Base-by-base conservation (phyloP, 2,329 filamentous ascomycete species). In the Gnomoniopsis smithogilvyi region DNA sequence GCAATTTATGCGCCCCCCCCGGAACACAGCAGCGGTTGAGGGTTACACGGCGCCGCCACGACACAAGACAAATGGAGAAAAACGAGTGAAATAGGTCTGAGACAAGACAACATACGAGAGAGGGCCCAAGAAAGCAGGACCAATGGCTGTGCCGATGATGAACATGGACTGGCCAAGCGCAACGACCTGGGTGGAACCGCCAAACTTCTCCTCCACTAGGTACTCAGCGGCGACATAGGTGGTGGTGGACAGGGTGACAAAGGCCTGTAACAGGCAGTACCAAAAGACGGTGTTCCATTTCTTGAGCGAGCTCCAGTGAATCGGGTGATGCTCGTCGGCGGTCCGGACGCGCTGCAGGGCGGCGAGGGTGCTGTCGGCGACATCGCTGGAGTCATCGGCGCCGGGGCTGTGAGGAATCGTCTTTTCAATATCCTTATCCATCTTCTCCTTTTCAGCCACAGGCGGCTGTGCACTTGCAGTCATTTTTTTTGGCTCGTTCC, bases 101-200 rank as follows among this genome's bases (percentile, higher is more conserved):
- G 3, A 22, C 22, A 51, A 30, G 51, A 72, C 72, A 63, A n/a
- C n/a, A n/a, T 69, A 74, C 71, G 71, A 73, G 46, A 76, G 64
- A 47, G 74, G 74, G 8, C 73, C 74, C 46, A 77, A 62, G 58
- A 77, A 76, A 15, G 69, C 69, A 3, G 74, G 74, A 3, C 74
- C 74, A 46, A 76, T 68, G 11, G 74, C 75, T 19, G 68, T 77
- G 12, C 74, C 74, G 6, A 76, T 59, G 62, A 77, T 76, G 65
- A 77, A 76, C 67, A 77, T 69, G 56, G 68, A 72, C 64, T 77
- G 74, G 15, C 74, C 74, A 0, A 77, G 64, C 15, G 73, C 70
- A 6, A 73, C 66, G 12, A 76, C 68, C 62, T 77, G 75, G 12
- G 70, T 68, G 6, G 65, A 65, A 48, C 68, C 69, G 45, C 72